These are phyloP conservation scores for Scutellaria baicalensis DNA, from an alignment of 257 asterid genomes.

Conservation along the genomic window DNA sequence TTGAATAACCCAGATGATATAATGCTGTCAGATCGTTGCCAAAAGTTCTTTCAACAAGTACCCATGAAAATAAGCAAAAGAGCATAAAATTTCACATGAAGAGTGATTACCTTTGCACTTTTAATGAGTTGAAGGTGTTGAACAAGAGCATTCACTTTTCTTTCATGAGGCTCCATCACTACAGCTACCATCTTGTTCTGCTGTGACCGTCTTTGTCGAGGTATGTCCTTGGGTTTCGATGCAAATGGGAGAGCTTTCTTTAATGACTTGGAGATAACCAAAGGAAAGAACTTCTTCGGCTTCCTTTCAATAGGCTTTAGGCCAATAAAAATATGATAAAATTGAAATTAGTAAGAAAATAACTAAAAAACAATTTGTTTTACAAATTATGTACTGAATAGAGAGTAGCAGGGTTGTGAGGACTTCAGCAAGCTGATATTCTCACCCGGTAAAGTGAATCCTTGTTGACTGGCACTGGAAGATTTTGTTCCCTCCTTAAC, in stretches of 20 bases:
- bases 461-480: constrained; percentile 74
- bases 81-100: background rate
- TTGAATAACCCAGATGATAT: no score
- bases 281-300: constrained; percentile 70
- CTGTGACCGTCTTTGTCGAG: constrained; percentile 33
- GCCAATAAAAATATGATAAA: background rate
- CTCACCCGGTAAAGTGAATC: constrained; percentile 83
- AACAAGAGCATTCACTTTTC: constrained; percentile 56
- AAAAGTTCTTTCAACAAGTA: no score
- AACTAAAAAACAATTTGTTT: background rate
- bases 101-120: constrained; percentile 50
- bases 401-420: background rate
- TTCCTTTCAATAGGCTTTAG: constrained; percentile 79
- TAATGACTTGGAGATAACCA: constrained; percentile 70
- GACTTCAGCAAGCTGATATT: background rate
- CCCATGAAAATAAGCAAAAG: background rate
- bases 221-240: constrained; percentile 70
- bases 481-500: constrained; percentile 64
- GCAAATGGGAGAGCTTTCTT: constrained; percentile 70
- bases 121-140: constrained; percentile 62
- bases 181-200: constrained; percentile 67
- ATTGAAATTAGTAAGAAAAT: background rate
- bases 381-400: background rate
- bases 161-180: constrained; percentile 77
- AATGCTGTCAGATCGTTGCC: no score